Evolutionary conservation across 1,139 yeast species (phyloP), one percentile per base, ranked within the genome.

Genomic region (Yamadazyma kanchanaburiensis): DNA sequence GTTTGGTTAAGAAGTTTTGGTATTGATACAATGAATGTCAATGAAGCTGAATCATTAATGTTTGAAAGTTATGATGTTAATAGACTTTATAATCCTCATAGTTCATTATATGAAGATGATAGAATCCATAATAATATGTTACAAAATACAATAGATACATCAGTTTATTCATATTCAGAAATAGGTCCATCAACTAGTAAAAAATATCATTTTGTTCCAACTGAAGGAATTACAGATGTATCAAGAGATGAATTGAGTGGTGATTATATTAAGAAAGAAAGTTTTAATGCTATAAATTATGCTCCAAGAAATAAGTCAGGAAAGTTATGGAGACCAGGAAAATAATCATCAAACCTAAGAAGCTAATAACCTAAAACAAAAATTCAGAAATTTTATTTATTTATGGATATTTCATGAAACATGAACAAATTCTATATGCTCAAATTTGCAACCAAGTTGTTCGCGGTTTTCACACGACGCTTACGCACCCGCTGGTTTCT

Each of bases 1-100:
- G 61, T 70, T 6, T 77, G 84, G 83, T 65, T 72, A n/a, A 54
- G 57, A 26, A 64, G 79, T 37, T 77, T 62, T 48, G 77, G 78
- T 1, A 57, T 77, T 25, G 63, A 62, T 23, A 70, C 77, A 30
- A 47, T 72, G 40, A 71, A 70, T 38, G 64, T 77, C 11, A 70
- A 67, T 37, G 77, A 74, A 43, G 77, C 78, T 1, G 79, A 76
- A 38, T 52, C 64, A 20, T 48, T 68, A 12, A 50, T 67, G 9
- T 59, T 70, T 36, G 58, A 60, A 32, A 56, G 54, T 25, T 56
- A 59, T 32, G 71, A 67, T 39, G 58, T 59, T 15, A 63, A 58
- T 37, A 50, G 38, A 32, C 44, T 50, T 27, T 49, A 44, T 37
- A 53, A 56, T 30, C 68, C 66, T 4, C 64, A 59, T 31, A 46